Percentiles rank a stretch among this genome's conserved stretches.
These are phyloP conservation scores for Ceratobasidium papillatum DNA, from an alignment of 1,284 basidiomycete species.

Conservation along the genomic window DNA sequence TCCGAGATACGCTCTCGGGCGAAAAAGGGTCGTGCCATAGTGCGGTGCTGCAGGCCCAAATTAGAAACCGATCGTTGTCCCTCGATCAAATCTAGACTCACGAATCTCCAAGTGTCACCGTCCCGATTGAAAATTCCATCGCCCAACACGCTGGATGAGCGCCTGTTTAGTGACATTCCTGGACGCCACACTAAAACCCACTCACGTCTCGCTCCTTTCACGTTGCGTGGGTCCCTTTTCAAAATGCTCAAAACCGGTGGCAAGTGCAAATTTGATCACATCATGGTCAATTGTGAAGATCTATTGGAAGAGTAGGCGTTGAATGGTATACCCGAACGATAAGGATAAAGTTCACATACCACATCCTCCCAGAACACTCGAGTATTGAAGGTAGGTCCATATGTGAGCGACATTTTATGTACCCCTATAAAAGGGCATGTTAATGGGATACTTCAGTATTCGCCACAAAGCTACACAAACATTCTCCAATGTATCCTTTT, in stretches of 20 bases:
- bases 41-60: conserved; percentile 35
- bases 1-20: conserved; percentile 42
- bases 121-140: conserved; percentile 62
- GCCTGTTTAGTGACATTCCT: conserved; percentile 44
- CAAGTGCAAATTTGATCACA: conserved; percentile 57
- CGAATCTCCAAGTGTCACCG: conserved; percentile 47
- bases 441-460: background rate
- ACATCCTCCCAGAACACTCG: conserved; percentile 49
- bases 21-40: conserved; percentile 43
- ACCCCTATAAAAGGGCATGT: conserved; percentile 13
- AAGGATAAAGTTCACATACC: conserved; percentile 2
- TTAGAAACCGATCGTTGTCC: background rate
- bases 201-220: conserved; percentile 25
- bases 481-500: conserved; percentile 39
- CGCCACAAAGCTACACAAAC: background rate
- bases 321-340: background rate
- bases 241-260: conserved; percentile 57
- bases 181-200: conserved; percentile 43
- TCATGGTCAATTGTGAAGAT: conserved; percentile 58
- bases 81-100: conserved; percentile 13
- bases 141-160: conserved; percentile 57
- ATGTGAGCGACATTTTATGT: conserved; percentile 37
- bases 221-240: conserved; percentile 53
- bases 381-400: conserved; percentile 49
- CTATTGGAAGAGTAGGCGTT: conserved; percentile 46